Percentiles rank a stretch among this genome's conserved stretches.
Conservation (phyloP, 352 stramenopile genomes). For the Globisporangium parvum region DNA sequence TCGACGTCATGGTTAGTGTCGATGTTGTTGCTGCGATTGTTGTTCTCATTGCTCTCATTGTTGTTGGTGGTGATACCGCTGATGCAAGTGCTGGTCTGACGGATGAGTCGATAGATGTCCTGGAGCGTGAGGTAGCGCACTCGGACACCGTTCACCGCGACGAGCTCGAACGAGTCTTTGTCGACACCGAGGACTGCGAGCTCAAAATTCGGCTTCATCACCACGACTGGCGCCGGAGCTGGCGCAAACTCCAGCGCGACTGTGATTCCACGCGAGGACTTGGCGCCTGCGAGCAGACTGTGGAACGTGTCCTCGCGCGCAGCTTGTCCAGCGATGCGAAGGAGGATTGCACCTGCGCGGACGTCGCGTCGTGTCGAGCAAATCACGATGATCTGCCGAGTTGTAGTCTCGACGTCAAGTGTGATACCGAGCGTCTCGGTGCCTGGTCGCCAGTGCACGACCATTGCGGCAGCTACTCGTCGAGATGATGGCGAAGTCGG, state of each 20-base stretch:
- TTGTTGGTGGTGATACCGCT: neutral
- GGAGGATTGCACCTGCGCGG: neutral
- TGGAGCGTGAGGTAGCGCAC: conserved; percentile 9
- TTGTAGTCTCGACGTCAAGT: conserved; percentile 8
- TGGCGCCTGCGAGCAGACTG: neutral
- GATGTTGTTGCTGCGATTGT: neutral
- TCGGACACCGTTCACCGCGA: neutral
- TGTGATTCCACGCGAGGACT: conserved; percentile 5
- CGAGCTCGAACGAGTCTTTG: conserved; percentile 4
- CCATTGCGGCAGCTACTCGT: neutral
- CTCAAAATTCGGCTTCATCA: conserved; percentile 10
- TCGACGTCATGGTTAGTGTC: neutral
- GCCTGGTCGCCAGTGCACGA: conserved; percentile 4
- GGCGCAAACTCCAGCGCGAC: conserved; percentile 7
- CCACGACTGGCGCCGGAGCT: neutral
- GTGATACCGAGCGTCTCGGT: conserved; percentile 9
- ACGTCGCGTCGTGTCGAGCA: conserved; percentile 3
- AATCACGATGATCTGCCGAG: conserved; percentile 9
- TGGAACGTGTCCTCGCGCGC: conserved; percentile 7
- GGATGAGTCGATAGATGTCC: conserved; percentile 7
- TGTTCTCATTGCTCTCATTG: neutral
- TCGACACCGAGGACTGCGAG: conserved; percentile 7
- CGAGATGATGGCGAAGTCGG: neutral
- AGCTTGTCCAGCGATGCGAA: neutral
- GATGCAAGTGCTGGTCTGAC: neutral